Evolutionary conservation across 805 yeast species (phyloP), one percentile per base, ranked within the genome.

Genomic region (Ogataea wickerhamii): DNA sequence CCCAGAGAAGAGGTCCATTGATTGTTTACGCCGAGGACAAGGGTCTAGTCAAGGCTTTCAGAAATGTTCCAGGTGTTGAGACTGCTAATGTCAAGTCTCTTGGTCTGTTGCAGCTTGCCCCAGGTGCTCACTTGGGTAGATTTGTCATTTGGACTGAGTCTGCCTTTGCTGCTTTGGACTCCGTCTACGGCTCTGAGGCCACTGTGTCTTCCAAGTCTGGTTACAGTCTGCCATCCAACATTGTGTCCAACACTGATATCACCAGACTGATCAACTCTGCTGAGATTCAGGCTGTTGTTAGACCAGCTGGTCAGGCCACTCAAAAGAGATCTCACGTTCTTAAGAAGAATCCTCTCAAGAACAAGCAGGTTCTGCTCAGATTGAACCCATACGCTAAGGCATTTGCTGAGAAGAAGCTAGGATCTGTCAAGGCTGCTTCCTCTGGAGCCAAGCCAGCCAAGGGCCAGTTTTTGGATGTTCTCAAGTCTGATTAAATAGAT

Each of bases 71-170:
- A 74, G 98, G 98, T 85, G 98, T 93, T 59, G 98, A 93, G 80
- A 82, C 96, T 66, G 81, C 91, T 63, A 76, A 82, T 70, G 98
- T 93, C 62, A 76, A 83, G 63, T 77, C 89, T 67, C 80, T 93
- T 66, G 93, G 93, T 77, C 79, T 93, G 64, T 83, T 93, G 70
- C 98, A 91, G 80, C 85, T 93, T 67, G 98, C 98, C 63, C 98
- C 98, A 73, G 98, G 98, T 84, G 95, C 98, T 68, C 98, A 93
- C 81, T 78, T 93, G 66, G 98, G 98, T 79, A 89, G 98, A 82
- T 93, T 93, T 67, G 84, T 93, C 67, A 87, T 93, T 87, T 93
- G 98, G 98, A 89, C 98, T 67, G 96, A 89, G 79, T 76, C 87
- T 69, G 99, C 99, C 69, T 88, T 93, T 72, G 84, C 89, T 69